phyloP scores from a whole-genome alignment of 1,139 yeast species.

The Pneumocystis carinii region DNA sequence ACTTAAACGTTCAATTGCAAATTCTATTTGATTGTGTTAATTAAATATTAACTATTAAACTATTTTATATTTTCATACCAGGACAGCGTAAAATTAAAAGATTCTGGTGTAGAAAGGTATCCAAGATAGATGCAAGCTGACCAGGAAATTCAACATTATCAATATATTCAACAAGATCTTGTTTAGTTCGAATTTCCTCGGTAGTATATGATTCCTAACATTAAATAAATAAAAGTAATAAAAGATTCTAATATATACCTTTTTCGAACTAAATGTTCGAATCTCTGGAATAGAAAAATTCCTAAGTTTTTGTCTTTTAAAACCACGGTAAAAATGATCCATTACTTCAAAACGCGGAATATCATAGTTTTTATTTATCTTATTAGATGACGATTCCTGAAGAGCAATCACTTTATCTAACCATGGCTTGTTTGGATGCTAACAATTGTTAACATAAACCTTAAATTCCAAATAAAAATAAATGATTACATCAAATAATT shows the following conservation, averaged over 20 bases:
- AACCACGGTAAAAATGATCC: neutral
- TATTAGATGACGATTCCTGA: neutral
- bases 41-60: neutral
- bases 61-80: neutral
- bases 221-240: neutral
- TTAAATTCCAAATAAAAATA: constrained; percentile 8
- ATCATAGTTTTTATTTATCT: neutral
- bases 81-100: neutral
- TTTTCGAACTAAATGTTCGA: neutral
- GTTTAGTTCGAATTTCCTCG: neutral
- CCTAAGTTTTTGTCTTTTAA: neutral
- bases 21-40: neutral
- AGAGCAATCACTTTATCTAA: constrained; percentile 2
- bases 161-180: constrained; percentile 2
- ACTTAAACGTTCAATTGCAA: constrained; percentile 13
- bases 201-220: neutral
- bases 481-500: constrained; percentile 4
- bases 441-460: constrained; percentile 14
- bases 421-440: constrained; percentile 18
- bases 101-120: neutral
- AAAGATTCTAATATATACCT: neutral
- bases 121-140: neutral
- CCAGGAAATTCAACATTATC: neutral
- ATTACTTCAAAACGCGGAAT: neutral
- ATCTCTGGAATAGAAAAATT: neutral